Percentiles rank a stretch among this genome's conserved stretches.
Conservation (phyloP, 805 yeast species). For the Saccharomycopsis sp. region DNA sequence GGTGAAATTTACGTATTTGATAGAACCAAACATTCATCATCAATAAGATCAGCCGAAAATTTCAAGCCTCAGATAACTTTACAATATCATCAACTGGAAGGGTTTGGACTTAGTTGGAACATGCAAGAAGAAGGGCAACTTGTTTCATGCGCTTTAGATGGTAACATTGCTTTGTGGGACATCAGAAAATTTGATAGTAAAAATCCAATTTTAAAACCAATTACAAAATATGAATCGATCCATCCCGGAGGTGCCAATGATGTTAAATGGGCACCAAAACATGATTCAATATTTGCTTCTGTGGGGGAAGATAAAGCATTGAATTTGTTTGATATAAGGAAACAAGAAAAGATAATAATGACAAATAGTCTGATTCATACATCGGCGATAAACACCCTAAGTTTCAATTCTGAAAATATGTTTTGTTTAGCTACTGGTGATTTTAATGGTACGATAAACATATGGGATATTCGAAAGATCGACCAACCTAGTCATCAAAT, state of each 20-base stretch:
- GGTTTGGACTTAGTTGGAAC: constrained; percentile 76
- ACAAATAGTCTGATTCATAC: background rate
- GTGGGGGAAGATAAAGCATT: constrained; percentile 60
- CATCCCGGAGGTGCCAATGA: constrained; percentile 59
- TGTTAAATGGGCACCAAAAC: constrained; percentile 58
- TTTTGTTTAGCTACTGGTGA: constrained; percentile 64
- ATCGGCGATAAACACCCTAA: constrained; percentile 47
- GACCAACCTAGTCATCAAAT: constrained; percentile 28
- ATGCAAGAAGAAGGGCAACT: constrained; percentile 49
- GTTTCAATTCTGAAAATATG: constrained; percentile 51
- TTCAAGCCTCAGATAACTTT: constrained; percentile 48
- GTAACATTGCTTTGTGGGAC: constrained; percentile 63
- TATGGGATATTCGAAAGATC: constrained; percentile 61
- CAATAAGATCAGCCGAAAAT: constrained; percentile 19
- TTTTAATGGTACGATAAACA: constrained; percentile 42
- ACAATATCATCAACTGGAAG: constrained; percentile 42
- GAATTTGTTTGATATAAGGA: constrained; percentile 49
- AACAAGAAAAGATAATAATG: constrained; percentile 12
- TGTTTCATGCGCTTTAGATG: constrained; percentile 57
- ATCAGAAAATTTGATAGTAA: constrained; percentile 36
- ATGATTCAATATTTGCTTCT: constrained; percentile 52
- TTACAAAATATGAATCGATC: constrained; percentile 20
- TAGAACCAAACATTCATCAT: constrained; percentile 69
- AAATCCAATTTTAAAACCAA: constrained; percentile 26
- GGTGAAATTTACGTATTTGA: constrained; percentile 70